Percentiles rank a stretch among this genome's conserved stretches.
Conservation (phyloP, 2,329 filamentous ascomycete genomes). For the Tolypocladium paradoxum region DNA sequence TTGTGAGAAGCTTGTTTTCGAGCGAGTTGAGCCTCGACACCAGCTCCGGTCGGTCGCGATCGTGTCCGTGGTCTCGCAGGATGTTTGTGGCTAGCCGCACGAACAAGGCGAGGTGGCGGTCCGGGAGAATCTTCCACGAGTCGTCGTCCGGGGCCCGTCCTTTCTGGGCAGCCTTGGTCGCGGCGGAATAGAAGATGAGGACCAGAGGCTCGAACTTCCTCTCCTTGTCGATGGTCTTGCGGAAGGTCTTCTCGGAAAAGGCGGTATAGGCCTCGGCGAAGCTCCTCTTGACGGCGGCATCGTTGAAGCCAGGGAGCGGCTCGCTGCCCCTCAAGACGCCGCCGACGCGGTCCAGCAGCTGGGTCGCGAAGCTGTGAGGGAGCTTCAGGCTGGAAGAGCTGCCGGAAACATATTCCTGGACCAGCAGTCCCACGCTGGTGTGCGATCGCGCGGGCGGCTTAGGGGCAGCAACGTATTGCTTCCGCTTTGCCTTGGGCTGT, state of each 20-base stretch:
- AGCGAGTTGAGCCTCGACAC: constrained; percentile 67
- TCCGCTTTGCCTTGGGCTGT: constrained; percentile 79
- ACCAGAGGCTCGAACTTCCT: constrained; percentile 85
- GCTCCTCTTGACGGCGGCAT: constrained; percentile 81
- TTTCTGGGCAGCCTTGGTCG: constrained; percentile 74
- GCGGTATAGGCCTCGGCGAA: constrained; percentile 93
- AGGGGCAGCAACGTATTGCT: constrained; percentile 67
- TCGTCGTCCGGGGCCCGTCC: constrained; percentile 70
- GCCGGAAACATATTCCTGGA: constrained; percentile 67
- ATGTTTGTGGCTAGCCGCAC: constrained; percentile 75
- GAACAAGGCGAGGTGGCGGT: constrained; percentile 90
- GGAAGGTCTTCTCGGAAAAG: constrained; percentile 79
- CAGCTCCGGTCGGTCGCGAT: constrained; percentile 75
- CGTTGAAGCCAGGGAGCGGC: constrained; percentile 76
- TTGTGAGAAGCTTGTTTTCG: constrained; percentile 86
- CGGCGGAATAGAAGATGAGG: constrained; percentile 91
- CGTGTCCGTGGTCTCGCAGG: constrained; percentile 73
- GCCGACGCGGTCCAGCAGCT: constrained; percentile 61
- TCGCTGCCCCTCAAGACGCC: constrained; percentile 75
- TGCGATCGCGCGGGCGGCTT: constrained; percentile 51
- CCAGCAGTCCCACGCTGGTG: constrained; percentile 71
- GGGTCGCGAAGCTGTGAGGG: constrained; percentile 41
- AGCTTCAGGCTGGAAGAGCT: constrained; percentile 42
- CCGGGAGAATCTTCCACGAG: constrained; percentile 81
- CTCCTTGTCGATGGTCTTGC: constrained; percentile 88